Conservation (phyloP, 2,329 filamentous ascomycete genomes). For the Berkeleyomyces rouxiae region DNA sequence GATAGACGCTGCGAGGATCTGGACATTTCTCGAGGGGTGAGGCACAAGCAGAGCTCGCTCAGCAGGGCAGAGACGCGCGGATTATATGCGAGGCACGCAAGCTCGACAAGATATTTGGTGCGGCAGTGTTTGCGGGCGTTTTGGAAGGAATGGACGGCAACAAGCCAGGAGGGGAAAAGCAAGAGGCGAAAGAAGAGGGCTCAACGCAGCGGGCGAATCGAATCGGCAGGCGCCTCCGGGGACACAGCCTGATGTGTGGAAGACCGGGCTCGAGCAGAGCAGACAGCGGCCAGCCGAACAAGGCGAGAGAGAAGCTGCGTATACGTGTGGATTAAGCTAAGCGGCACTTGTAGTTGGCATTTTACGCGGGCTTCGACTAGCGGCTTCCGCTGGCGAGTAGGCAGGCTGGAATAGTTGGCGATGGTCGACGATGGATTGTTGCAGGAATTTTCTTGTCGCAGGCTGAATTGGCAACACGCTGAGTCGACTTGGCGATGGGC, state of each 20-base stretch:
- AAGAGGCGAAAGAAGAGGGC: constrained; percentile 3
- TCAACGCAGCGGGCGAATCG: constrained; percentile 2
- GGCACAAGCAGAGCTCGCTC: not conserved
- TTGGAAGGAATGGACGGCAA: constrained; percentile 6
- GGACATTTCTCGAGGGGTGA: constrained; percentile 4
- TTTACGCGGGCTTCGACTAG: not conserved
- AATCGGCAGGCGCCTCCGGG: constrained; percentile 10
- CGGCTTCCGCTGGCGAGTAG: not conserved
- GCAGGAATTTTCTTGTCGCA: not conserved
- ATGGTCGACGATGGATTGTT: not conserved
- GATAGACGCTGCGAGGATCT: constrained; percentile 9
- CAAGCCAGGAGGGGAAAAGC: not conserved
- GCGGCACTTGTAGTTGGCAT: not conserved
- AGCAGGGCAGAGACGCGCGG: not conserved
- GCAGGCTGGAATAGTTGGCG: not conserved
- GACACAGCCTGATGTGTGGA: not conserved
- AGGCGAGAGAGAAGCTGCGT: no score
- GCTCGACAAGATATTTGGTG: not conserved
- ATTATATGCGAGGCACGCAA: not conserved
- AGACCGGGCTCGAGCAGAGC: not conserved
- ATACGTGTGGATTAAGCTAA: not conserved
- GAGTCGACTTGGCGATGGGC: not conserved
- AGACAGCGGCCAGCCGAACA: not conserved
- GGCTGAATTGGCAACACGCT: not conserved
- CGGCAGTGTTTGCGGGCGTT: constrained; percentile 15